Percentiles rank a stretch among this genome's conserved stretches.
Conservation (phyloP, 495 filamentous ascomycete species). For the Xylaria palmicola region DNA sequence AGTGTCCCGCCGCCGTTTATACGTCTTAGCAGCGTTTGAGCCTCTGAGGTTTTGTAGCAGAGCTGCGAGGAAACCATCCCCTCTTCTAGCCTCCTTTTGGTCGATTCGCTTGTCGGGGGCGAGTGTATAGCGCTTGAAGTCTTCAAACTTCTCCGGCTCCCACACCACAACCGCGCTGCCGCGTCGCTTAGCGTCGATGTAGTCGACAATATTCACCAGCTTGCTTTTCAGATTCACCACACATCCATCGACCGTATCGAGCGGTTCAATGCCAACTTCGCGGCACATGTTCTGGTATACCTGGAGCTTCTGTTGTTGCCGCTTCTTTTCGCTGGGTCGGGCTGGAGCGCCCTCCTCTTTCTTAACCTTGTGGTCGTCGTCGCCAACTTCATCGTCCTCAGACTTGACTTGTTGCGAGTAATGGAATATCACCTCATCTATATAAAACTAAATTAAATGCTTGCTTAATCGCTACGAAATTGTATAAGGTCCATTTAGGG, state of each 20-base stretch:
- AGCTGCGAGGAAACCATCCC: constrained; percentile 5
- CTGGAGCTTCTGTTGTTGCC: too few species aligned
- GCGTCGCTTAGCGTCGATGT: constrained; percentile 45
- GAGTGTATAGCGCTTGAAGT: constrained; percentile 43
- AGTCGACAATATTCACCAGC: constrained; percentile 53
- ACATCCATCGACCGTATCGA: constrained; percentile 23
- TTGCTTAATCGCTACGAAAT: neutral
- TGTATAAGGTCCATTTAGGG: too few species aligned
- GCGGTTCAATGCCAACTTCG: constrained; percentile 20
- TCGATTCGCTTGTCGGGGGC: constrained; percentile 34
- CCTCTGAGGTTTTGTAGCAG: constrained; percentile 4
- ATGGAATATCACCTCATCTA: constrained; percentile 31
- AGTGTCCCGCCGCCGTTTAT: neutral
- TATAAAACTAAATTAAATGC: neutral
- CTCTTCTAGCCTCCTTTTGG: constrained; percentile 5
- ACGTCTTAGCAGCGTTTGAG: neutral
- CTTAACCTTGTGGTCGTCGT: too few species aligned
- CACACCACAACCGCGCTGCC: constrained; percentile 33
- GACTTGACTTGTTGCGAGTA: constrained; percentile 26
- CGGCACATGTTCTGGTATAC: constrained; percentile 35
- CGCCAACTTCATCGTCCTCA: constrained; percentile 4
- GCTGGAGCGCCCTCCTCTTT: constrained; percentile 4
- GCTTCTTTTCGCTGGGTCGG: constrained; percentile 12
- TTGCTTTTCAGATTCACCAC: constrained; percentile 34
- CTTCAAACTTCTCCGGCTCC: constrained; percentile 15